These are phyloP conservation scores for Pleurotus tuber-regium DNA, from an alignment of 768 basidiomycete species.

Conservation along the genomic window DNA sequence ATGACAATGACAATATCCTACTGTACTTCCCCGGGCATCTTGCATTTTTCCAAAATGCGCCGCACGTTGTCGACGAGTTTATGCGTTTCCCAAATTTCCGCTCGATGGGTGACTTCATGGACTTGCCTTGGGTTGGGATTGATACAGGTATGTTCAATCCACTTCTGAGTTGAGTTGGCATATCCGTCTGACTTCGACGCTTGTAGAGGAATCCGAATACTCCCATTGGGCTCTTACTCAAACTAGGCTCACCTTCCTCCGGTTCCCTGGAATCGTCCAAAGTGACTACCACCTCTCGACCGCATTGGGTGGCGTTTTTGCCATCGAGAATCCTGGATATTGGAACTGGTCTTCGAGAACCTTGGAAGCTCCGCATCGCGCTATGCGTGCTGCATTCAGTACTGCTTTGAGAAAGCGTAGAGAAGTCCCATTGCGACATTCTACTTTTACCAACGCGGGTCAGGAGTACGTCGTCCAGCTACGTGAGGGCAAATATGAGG, in stretches of 20 bases:
- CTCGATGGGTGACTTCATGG: not conserved
- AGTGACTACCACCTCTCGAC: conserved; percentile 9
- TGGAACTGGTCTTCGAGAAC: not conserved
- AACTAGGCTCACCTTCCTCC: conserved; percentile 8
- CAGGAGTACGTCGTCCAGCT: not conserved
- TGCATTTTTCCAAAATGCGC: conserved; percentile 8
- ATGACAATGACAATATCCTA: conserved; percentile 3
- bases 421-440: not conserved
- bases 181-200: not conserved
- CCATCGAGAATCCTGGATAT: conserved; percentile 3
- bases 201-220: conserved; percentile 10
- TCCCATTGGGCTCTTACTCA: conserved; percentile 4
- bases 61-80: conserved; percentile 5
- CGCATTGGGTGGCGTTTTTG: not conserved
- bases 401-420: not conserved
- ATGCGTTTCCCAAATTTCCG: conserved; percentile 11
- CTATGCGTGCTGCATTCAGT: not conserved
- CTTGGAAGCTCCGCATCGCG: not conserved
- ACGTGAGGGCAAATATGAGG: not conserved
- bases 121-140: conserved; percentile 4
- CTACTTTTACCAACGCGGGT: not conserved
- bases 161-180: not conserved
- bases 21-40: conserved; percentile 7
- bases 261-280: conserved; percentile 9
- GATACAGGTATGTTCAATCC: conserved; percentile 4